Conservation (phyloP, 129 eudicot genomes). For the Lactuca sativa region DNA sequence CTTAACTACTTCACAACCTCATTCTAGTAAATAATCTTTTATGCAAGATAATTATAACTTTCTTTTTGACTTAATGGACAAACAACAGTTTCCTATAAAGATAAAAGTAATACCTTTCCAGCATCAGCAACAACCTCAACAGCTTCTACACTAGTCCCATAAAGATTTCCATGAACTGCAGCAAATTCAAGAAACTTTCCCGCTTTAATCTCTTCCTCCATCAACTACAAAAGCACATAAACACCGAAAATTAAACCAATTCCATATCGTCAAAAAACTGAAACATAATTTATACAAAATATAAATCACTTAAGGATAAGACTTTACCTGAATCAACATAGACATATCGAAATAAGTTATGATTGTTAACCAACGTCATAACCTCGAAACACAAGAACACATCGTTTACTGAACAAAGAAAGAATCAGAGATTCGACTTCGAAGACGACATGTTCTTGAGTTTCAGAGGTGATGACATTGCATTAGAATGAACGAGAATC, state of each 20-base stretch:
- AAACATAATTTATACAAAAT: background rate
- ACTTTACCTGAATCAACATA: background rate
- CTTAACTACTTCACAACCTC: too few relatives aligned
- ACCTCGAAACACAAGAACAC: constrained; percentile 18
- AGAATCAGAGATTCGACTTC: background rate
- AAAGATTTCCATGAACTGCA: constrained; percentile 90
- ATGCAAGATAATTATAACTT: too few relatives aligned
- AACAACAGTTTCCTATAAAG: background rate
- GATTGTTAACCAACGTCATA: constrained; percentile 7
- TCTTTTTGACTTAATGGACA: background rate
- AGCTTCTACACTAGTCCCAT: constrained; percentile 92
- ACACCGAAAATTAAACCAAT: too few relatives aligned
- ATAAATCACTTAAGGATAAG: background rate
- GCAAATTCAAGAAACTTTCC: constrained; percentile 91
- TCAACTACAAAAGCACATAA: too few relatives aligned
- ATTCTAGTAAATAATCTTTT: too few relatives aligned
- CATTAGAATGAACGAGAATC: background rate
- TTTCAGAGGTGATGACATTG: constrained; percentile 18
- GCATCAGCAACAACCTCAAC: constrained; percentile 84
- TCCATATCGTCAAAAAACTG: too few relatives aligned
- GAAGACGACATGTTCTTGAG: constrained; percentile 19
- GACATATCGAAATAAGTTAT: background rate
- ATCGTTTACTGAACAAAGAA: background rate
- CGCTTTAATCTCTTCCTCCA: constrained; percentile 70
- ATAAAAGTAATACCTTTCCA: constrained; percentile 68